These are phyloP conservation scores for Phytopythium cucurbitacearum DNA, from an alignment of 352 stramenopile genomes.

Conservation along the genomic window DNA sequence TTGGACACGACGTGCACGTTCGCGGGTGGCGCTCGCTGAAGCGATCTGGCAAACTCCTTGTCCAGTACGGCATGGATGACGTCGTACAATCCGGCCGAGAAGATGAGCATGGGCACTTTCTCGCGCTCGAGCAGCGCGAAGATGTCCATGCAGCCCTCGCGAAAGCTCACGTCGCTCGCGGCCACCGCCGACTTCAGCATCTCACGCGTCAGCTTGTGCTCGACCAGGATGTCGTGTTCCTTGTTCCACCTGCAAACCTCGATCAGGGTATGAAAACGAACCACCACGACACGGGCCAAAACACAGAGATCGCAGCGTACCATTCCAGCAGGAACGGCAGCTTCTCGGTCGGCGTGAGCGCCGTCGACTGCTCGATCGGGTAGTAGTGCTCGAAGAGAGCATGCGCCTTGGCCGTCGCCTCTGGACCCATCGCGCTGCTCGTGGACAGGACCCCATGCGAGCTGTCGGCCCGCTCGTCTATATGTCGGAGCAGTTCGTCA, in stretches of 20 bases:
- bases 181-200: constrained; percentile 40
- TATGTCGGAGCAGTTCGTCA: neutral
- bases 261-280: neutral
- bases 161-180: constrained; percentile 47
- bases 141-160: constrained; percentile 55
- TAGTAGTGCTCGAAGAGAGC: constrained; percentile 73
- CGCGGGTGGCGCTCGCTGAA: constrained; percentile 16
- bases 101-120: constrained; percentile 73
- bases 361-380: constrained; percentile 70
- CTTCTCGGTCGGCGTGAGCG: constrained; percentile 63
- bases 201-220: constrained; percentile 46
- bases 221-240: constrained; percentile 46
- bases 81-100: constrained; percentile 66
- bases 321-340: constrained; percentile 76
- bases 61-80: constrained; percentile 76
- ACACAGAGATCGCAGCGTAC: constrained; percentile 7
- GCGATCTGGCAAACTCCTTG: constrained; percentile 49
- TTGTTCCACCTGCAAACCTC: constrained; percentile 26
- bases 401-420: constrained; percentile 16
- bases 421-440: constrained; percentile 35
- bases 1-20: constrained; percentile 84
- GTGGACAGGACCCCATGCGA: constrained; percentile 50
- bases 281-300: too few species aligned
- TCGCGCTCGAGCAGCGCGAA: constrained; percentile 46
- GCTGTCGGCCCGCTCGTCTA: constrained; percentile 44